Evolutionary conservation across 1,139 yeast genomes (phyloP).

Genomic region (Suhomyces anneliseae): DNA sequence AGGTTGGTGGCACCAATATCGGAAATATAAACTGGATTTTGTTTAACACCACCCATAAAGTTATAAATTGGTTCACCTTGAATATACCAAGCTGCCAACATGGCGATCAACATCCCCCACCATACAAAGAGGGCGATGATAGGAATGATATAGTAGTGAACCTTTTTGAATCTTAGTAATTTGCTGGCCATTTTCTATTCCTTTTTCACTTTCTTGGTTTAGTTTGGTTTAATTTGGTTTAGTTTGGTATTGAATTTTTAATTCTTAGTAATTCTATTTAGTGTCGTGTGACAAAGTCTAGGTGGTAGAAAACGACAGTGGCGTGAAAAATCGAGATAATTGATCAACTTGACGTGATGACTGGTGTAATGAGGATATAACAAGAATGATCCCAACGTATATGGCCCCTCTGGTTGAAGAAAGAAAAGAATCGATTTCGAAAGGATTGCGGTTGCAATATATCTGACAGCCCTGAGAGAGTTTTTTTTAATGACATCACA

Average conservation of each 20-base stretch:
- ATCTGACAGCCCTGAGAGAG: neutral
- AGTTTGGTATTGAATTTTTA: too few species aligned
- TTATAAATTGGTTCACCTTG: conserved; percentile 76
- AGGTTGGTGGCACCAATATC: conserved; percentile 31
- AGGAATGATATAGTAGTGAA: conserved; percentile 46
- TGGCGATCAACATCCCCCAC: conserved; percentile 79
- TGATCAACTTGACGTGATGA: too few species aligned
- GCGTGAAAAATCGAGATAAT: neutral
- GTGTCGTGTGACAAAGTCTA: neutral
- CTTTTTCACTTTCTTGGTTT: too few species aligned
- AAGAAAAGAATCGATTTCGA: neutral
- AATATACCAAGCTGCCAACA: conserved; percentile 66
- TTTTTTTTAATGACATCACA: neutral
- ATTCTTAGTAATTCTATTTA: too few species aligned
- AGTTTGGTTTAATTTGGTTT: too few species aligned
- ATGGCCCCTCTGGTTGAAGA: neutral
- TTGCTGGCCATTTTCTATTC: conserved; percentile 7
- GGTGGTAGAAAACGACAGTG: neutral
- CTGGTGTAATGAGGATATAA: too few species aligned
- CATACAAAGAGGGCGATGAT: conserved; percentile 56
- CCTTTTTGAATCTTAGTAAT: conserved; percentile 18
- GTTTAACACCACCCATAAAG: conserved; percentile 46
- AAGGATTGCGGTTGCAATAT: neutral
- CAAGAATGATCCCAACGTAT: neutral
- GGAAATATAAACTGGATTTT: conserved; percentile 70